Conservation (phyloP, 495 filamentous ascomycete genomes). For the Filosporella fistucella region DNA sequence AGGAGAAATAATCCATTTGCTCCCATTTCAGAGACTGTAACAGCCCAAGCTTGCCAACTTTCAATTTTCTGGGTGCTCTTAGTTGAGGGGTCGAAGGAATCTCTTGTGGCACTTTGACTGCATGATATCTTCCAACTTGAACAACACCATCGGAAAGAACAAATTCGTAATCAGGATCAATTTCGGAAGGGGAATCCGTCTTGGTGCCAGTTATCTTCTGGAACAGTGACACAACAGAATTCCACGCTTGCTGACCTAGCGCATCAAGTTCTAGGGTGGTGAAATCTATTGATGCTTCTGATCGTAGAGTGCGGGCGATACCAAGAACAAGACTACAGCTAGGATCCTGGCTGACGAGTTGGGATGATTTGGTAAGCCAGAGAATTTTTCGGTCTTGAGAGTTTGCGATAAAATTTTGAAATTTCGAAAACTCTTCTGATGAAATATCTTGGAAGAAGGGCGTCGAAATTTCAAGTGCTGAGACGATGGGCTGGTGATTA, state of each 20-base stretch:
- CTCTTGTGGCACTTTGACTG: background rate
- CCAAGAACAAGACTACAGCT: slow-evolving; percentile 33
- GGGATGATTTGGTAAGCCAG: slow-evolving; percentile 37
- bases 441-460: slow-evolving; percentile 27
- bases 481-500: slow-evolving; percentile 27
- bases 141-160: slow-evolving; percentile 1
- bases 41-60: slow-evolving; percentile 1
- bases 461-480: slow-evolving; percentile 26
- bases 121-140: slow-evolving; percentile 4
- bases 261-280: slow-evolving; percentile 36
- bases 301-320: slow-evolving; percentile 34
- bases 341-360: slow-evolving; percentile 34
- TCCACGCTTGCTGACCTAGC: slow-evolving; percentile 5
- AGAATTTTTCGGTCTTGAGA: slow-evolving; percentile 15
- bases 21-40: slow-evolving; percentile 1
- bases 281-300: slow-evolving; percentile 33
- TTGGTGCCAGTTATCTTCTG: slow-evolving; percentile 2
- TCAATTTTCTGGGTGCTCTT: background rate
- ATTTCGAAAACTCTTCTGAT: slow-evolving; percentile 10
- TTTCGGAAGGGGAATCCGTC: background rate
- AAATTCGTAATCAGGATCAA: slow-evolving; percentile 12
- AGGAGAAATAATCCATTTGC: background rate
- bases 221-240: slow-evolving; percentile 1
- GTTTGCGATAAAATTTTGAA: slow-evolving; percentile 18
- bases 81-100: background rate